A percentile compares a stretch with the other conserved stretches of the same genome.
Conservation (phyloP, 2,329 filamentous ascomycete species). For the Colletotrichum melonis region DNA sequence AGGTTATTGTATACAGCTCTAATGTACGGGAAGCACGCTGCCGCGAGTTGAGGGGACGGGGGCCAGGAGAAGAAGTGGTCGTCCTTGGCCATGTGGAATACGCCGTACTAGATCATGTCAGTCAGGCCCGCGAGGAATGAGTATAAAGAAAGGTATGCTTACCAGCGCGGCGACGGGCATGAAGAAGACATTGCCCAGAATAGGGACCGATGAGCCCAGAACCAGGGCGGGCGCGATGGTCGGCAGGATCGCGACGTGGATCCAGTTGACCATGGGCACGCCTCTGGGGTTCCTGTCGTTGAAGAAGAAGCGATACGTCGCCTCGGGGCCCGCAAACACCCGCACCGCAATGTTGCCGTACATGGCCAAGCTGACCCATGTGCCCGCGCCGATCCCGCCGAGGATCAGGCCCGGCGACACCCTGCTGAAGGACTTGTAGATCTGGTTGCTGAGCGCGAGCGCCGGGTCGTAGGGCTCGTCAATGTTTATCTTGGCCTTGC, state of each 20-base stretch:
- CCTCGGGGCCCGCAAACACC: conserved; percentile 63
- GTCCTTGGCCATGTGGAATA: conserved; percentile 57
- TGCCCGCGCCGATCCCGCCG: conserved; percentile 65
- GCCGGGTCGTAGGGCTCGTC: conserved; percentile 79
- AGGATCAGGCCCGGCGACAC: conserved; percentile 73
- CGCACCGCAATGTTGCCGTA: conserved; percentile 64
- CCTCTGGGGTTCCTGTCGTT: conserved; percentile 23
- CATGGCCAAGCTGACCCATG: conserved; percentile 62
- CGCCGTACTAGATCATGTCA: conserved; percentile 54
- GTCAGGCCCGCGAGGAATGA: conserved; percentile 9
- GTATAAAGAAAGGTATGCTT: conserved; percentile 34
- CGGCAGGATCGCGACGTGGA: conserved; percentile 45
- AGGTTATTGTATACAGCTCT: conserved; percentile 58
- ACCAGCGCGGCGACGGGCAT: conserved; percentile 56
- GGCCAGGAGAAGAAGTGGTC: conserved; percentile 63
- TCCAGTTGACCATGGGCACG: conserved; percentile 34
- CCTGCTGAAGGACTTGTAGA: conserved; percentile 67
- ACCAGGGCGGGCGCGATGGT: conserved; percentile 59
- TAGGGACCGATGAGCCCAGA: conserved; percentile 56
- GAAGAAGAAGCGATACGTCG: conserved; percentile 37
- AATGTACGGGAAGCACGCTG: conserved; percentile 57
- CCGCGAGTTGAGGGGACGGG: conserved; percentile 62
- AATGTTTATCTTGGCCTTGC: conserved; percentile 83
- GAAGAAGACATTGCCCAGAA: conserved; percentile 53
- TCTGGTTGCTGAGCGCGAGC: conserved; percentile 71